Percentiles rank a stretch among this genome's conserved stretches.
These are phyloP conservation scores for Pseudogymnoascus sp. DNA, from an alignment of 2,329 filamentous ascomycete species.

Conservation along the genomic window DNA sequence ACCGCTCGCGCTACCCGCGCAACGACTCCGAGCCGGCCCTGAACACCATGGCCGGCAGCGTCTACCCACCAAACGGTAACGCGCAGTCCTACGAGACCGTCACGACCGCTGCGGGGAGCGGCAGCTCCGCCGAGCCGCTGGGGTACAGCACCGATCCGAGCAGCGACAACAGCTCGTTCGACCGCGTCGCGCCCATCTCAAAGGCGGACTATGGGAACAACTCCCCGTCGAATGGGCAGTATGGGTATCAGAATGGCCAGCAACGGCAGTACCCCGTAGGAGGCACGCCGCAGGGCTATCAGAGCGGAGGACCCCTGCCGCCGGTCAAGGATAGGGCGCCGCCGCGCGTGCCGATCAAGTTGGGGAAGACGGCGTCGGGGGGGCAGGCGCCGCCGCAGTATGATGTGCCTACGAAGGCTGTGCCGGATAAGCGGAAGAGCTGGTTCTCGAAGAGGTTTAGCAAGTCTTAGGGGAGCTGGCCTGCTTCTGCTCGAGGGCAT, in stretches of 20 bases:
- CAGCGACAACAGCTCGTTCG: constrained; percentile 87
- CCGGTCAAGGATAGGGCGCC: constrained; percentile 19
- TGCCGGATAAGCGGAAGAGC: constrained; percentile 70
- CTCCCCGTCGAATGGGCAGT: constrained; percentile 23
- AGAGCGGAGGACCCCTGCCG: constrained; percentile 19
- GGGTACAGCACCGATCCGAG: constrained; percentile 78
- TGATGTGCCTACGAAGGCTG: constrained; percentile 13
- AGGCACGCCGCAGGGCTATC: background rate
- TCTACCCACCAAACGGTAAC: constrained; percentile 22
- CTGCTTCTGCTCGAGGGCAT: constrained; percentile 9
- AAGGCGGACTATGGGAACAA: constrained; percentile 50
- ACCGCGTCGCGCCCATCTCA: constrained; percentile 54
- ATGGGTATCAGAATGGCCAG: constrained; percentile 11
- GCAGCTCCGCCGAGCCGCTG: constrained; percentile 63
- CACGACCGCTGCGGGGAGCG: constrained; percentile 65
- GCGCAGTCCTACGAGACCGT: constrained; percentile 71
- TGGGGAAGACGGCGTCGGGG: constrained; percentile 16
- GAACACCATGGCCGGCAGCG: constrained; percentile 19
- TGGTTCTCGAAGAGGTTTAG: constrained; percentile 83
- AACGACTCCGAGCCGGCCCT: constrained; percentile 26
- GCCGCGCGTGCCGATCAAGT: constrained; percentile 22
- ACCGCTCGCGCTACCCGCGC: constrained; percentile 26
- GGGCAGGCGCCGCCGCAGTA: constrained; percentile 2
- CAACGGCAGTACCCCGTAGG: constrained; percentile 16
- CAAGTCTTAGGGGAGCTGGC: constrained; percentile 37